These are phyloP conservation scores for Dalbergia cochinchinensis DNA, from an alignment of 306 rosid species.

Conservation along the genomic window DNA sequence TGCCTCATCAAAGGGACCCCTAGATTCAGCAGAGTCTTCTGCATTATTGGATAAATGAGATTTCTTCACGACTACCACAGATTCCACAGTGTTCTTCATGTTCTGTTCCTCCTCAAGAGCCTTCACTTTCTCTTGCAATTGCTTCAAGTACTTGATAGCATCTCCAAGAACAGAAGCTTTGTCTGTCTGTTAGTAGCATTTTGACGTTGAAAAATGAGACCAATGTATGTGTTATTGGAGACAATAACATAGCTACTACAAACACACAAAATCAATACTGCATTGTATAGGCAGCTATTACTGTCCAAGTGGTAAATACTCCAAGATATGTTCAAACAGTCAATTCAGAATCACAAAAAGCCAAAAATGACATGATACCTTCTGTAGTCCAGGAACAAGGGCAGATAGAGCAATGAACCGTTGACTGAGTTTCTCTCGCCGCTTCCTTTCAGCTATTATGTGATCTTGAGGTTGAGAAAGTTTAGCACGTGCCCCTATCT, in stretches of 20 bases:
- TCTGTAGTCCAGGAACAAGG: constrained; percentile 65
- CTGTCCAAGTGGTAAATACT: neutral
- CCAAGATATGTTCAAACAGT: neutral
- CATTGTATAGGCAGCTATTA: constrained; percentile 2
- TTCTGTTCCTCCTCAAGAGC: constrained; percentile 80
- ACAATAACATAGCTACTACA: neutral
- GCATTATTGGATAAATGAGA: constrained; percentile 56
- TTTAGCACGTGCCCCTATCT: constrained; percentile 50
- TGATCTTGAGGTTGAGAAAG: constrained; percentile 79
- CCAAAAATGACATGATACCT: constrained; percentile 23
- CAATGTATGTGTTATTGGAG: constrained; percentile 1
- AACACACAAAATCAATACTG: neutral
- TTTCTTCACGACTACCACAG: constrained; percentile 78
- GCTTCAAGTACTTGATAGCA: constrained; percentile 84
- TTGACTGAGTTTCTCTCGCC: constrained; percentile 91
- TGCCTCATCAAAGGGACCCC: constrained; percentile 48
- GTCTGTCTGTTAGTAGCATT: constrained; percentile 69
- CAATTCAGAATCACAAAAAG: neutral
- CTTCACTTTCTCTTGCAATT: constrained; percentile 78
- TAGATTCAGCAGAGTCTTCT: constrained; percentile 45
- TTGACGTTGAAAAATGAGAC: constrained; percentile 5
- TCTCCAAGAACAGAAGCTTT: constrained; percentile 97
- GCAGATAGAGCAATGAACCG: constrained; percentile 90
- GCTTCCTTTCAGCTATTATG: constrained; percentile 83
- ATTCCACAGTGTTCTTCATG: constrained; percentile 64